A percentile compares a stretch with the other conserved stretches of the same genome.
Evolutionary conservation across 805 yeast species (phyloP).

Genomic region (Ogataea neopini): DNA sequence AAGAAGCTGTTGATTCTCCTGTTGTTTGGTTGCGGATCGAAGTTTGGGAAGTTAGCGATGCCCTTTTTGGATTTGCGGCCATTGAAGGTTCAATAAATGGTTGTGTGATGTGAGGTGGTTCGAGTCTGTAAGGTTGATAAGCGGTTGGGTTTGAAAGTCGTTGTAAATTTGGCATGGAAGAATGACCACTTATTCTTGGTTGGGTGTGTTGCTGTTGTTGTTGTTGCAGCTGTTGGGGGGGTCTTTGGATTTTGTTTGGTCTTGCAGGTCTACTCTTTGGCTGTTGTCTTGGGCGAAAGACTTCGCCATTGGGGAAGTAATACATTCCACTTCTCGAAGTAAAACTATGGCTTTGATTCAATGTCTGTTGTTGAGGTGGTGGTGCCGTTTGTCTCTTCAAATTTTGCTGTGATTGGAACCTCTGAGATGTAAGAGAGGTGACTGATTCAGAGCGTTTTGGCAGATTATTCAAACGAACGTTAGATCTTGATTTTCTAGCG

Average conservation of each 20-base stretch:
- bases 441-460: slow-evolving; percentile 21
- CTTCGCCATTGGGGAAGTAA: slow-evolving; percentile 56
- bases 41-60: slow-evolving; percentile 12
- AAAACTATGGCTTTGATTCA: slow-evolving; percentile 2
- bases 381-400: not conserved
- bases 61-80: not conserved
- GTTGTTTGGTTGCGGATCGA: slow-evolving; percentile 13
- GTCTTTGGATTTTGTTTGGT: slow-evolving; percentile 34
- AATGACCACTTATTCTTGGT: slow-evolving; percentile 2
- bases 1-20: slow-evolving; percentile 18
- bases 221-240: slow-evolving; percentile 2
- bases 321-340: slow-evolving; percentile 18
- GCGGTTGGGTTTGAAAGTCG: not conserved
- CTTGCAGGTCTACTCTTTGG: slow-evolving; percentile 41
- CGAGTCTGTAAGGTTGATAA: not conserved
- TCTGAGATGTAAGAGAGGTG: slow-evolving; percentile 16
- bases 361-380: not conserved
- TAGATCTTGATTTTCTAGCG: slow-evolving; percentile 38
- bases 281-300: slow-evolving; percentile 47
- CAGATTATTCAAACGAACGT: slow-evolving; percentile 16
- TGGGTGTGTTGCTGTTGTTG: not conserved
- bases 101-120: not conserved
- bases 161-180: slow-evolving; percentile 18
- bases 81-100: not conserved
- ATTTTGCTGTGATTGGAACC: not conserved